A percentile compares a stretch with the other conserved stretches of the same genome.
These are phyloP conservation scores for Colletotrichum costaricense DNA, from an alignment of 2,329 filamentous ascomycete genomes.

Conservation along the genomic window DNA sequence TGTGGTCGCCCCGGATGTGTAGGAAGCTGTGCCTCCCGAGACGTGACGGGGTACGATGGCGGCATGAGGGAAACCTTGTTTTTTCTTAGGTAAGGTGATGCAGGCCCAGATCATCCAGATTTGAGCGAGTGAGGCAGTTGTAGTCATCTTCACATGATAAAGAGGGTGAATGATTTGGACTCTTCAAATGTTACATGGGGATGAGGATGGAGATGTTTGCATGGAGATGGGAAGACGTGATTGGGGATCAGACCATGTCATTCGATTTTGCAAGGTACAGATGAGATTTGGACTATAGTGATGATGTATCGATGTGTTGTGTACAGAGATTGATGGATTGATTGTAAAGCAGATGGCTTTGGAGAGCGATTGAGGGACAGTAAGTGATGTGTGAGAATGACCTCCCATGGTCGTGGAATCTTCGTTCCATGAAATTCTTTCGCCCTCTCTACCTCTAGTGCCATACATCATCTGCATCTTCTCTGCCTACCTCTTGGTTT, in stretches of 20 bases:
- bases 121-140: background rate
- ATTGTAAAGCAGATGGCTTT: background rate
- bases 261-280: background rate
- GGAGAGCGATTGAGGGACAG: no score
- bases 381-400: no score
- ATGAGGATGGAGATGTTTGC: background rate
- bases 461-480: no score
- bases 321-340: background rate
- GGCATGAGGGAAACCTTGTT: background rate
- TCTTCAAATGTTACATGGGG: background rate
- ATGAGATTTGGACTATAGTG: background rate
- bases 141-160: background rate
- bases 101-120: no score
- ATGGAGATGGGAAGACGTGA: background rate
- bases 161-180: background rate
- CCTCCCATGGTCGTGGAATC: no score
- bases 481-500: no score
- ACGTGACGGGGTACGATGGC: background rate
- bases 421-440: no score
- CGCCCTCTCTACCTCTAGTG: no score
- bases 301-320: background rate
- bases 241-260: background rate
- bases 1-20: background rate
- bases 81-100: background rate
- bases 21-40: background rate